Evolutionary conservation across 805 yeast species (phyloP), one percentile per base, ranked within the genome.

Genomic region (Cyberlindnera lachancei): DNA sequence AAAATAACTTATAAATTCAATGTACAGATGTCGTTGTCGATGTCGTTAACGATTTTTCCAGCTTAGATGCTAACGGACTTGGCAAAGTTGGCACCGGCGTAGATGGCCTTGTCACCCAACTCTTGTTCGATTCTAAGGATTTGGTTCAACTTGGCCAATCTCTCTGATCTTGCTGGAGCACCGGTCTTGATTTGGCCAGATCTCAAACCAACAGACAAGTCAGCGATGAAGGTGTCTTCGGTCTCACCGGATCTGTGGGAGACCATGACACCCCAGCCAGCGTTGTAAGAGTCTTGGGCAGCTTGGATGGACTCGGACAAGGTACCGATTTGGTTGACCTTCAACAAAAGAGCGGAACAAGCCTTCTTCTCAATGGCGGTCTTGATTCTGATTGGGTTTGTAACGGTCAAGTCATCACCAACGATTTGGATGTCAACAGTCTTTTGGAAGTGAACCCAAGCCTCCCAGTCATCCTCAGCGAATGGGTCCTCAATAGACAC

Each of bases 221-320:
- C 97, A 60, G 98, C 97, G 66, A 90, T 90, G 74, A 85, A 80
- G 58, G 94, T 81, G 71, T 92, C 98, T 75, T 92, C 98, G 52
- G 96, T 88, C 78, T 90, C 98, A 73, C 98, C 98, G 55, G 96
- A 88, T 80, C 98, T 87, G 86, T 90, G 98, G 59, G 96, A 88
- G 57, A 92, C 97, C 96, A 90, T 88, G 62, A 88, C 96, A 76
- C 96, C 96, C 98, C 98, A 90, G 61, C 86, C 86, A 47, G 96
- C 96, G 48, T 77, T 79, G 71, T 77, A 88, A 39, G 97, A 84
- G 68, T 83, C 92, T 65, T 83, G 69, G 58, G 97, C 96, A 59
- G 97, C 96, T 66, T 86, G 75, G 69, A 90, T 87, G 47, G 97
- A 85, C 77, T 90, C 98, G 54, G 94, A 64, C 56, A 90, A 71